Base-by-base conservation (phyloP, 208 protist genomes). In the Trypanosoma mega region DNA sequence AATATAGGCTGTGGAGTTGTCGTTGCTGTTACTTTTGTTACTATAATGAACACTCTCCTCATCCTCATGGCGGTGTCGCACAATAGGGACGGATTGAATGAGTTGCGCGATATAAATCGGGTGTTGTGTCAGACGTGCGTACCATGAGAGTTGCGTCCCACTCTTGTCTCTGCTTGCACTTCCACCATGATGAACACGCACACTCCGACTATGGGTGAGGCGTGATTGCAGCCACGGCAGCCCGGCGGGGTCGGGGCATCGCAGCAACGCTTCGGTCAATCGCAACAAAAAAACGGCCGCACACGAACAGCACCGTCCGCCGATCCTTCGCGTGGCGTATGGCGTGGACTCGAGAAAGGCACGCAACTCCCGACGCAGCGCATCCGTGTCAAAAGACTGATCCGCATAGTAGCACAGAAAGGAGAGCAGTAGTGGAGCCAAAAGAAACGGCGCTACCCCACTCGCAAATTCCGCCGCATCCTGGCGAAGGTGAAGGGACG, bases 351-450 rank as follows among this genome's bases (percentile, higher is more conserved):
- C 50, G 23, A 79, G 55, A n/a, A 75, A 54, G n/a, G 63, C 54
- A 1, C 55, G 26, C 27, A 76, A 33, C 26, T 74, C 56, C 16
- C 47, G 55, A 14, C 50, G 60, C 7, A 79, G 44, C 31, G 52
- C 30, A 6, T 30, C 30, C 16, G 30, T 36, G 8, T 73, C 72
- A 48, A 66, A 67, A 6, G 62, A 48, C 1, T 53, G 36, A 46
- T 76, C 59, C 5, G 68, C 12, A 48, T 83, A 76, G 50, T 63
- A 74, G 20, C 27, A 16, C 12, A 79, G 56, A 49, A 67, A 76
- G 1, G 68, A 52, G 44, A 74, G 63, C 14, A 83, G 43, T 2
- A 72, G 11, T 1, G 68, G 62, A 3, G 50, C 58, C 0, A 78
- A 37, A 3, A 79, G 54, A 20, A 43, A 50, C n/a, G 51, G 23